Base-by-base conservation (phyloP, 371 early-diverging fungal genomes). In the Massospora cicadina region DNA sequence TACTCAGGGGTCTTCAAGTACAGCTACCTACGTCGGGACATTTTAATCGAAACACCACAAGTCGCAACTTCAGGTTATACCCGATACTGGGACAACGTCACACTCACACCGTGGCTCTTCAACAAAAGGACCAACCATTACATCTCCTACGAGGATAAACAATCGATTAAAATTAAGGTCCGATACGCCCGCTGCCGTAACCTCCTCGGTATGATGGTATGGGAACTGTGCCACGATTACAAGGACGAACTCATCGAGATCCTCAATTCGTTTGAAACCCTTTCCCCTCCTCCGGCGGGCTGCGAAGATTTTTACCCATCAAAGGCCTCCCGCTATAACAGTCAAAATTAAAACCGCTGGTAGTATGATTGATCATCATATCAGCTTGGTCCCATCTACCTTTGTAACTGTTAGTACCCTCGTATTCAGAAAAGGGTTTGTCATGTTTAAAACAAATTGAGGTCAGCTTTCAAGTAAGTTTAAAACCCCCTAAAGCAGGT, bases 31-130 rank as follows among this genome's bases (percentile, higher is more conserved):
- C 76, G 85, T 27, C 78, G 77, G 12, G 77, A 85, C 70, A 82
- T 85, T 0, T 61, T 86, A 7, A 67, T 85, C 2, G 60, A 32
- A 74, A 73, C 0, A 67, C 69, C 0, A 68, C 76, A 1, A 78
- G 80, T 1, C 74, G 74, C 24, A 77, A 79, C 24, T 71, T 30
- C 64, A 12, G 55, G 27, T 28, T 33, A 55, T 43, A 32, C 81
- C 78, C 80, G 66, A 68, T 68, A 79, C 63, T 84, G 82, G 84
- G 87, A 86, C 62, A 65, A 74, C n/a, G 70, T 69, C 10, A 73
- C 82, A 24, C 68, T 78, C 69, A 85, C 86, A 0, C 86, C 86
- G 23, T 84, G 86, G 86, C 68, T 85, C 63, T 84, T 79, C 73
- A 80, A 83, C 58, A 69, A 76, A 1, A 62, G 71, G 0, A 69